Evolutionary conservation across 768 basidiomycete genomes (phyloP), one percentile per base, ranked within the genome.

Genomic region (Kwoniella heveanensis): DNA sequence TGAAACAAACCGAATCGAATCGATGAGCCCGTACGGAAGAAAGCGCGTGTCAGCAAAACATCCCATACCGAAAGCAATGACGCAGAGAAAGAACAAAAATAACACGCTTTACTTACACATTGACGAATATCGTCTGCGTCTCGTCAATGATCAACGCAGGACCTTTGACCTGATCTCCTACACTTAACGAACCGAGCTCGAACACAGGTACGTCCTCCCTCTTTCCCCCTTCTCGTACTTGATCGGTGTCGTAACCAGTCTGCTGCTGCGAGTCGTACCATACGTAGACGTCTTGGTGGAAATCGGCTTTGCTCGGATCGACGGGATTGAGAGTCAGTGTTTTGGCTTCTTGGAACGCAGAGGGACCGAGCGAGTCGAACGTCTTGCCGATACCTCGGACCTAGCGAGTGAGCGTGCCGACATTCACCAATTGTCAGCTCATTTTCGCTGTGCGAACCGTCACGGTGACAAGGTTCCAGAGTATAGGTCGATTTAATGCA

Each of bases 81-180:
- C 52, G 24, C 10, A 3, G 13, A 5, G 25, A 22, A 30, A 22
- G 10, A 12, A 1, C 46, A 5, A 17, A 29, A 15, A 13, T 9
- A 12, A 21, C 39, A 19, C 24, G 19, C 21, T 1, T 22, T 13
- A 64, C 62, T 53, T 32, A 64, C 62, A 64, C 55, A 29, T 92
- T 86, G 3, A 98, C 80, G 30, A 98, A 89, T 64, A 97, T 91
- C 24, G 94, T 96, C 82, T 96, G 95, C 22, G 94, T 97, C 69
- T 91, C 84, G 79, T 98, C 94, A 71, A 96, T 90, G 65, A 98
- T 88, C 86, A 97, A 88, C 36, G 92, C 91, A 9, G 95, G 93
- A 8, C 94, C 95, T 48, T 85, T 50, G 17, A 47, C 62, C 26
- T 32, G 48, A 60, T 92, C 88, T 2, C 92, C 93, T 13, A 87